Conservation (phyloP, 306 rosid genomes). For the Amphicarpaea edgeworthii region DNA sequence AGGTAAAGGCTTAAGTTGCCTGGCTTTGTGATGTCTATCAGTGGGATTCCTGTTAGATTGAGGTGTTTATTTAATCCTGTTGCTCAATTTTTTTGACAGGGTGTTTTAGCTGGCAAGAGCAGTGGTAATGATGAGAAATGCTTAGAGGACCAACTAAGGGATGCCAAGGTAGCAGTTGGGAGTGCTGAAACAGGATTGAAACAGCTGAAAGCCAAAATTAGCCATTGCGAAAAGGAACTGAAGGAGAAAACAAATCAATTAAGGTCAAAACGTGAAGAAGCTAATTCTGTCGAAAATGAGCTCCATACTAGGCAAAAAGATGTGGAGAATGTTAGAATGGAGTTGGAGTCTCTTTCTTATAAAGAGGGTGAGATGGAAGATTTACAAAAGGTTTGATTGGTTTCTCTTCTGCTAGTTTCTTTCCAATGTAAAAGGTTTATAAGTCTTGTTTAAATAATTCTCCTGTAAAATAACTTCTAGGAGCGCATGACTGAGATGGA, state of each 20-base stretch:
- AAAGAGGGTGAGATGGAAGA: conserved; percentile 88
- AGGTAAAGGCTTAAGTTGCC: conserved; percentile 58
- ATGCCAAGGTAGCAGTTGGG: conserved; percentile 94
- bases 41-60: conserved; percentile 32
- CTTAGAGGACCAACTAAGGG: conserved; percentile 86
- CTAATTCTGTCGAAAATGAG: conserved; percentile 81
- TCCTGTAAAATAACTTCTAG: conserved; percentile 52
- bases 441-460: conserved; percentile 29
- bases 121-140: conserved; percentile 94
- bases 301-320: conserved; percentile 66
- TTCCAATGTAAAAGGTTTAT: conserved; percentile 33
- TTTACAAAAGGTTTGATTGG: conserved; percentile 71
- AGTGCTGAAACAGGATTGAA: conserved; percentile 87
- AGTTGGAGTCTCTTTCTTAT: conserved; percentile 76
- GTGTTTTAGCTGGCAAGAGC: conserved; percentile 89
- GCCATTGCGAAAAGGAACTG: conserved; percentile 85
- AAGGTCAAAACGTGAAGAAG: conserved; percentile 86
- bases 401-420: conserved; percentile 44
- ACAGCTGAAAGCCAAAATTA: conserved; percentile 80
- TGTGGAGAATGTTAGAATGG: conserved; percentile 64
- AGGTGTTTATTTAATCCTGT: conserved; percentile 17
- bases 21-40: conserved; percentile 14
- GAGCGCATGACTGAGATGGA: conserved; percentile 80
- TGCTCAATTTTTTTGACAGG: conserved; percentile 57
- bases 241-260: conserved; percentile 77